These are phyloP conservation scores for Calonectria pteridis DNA, from an alignment of 2,329 filamentous ascomycete genomes.

Conservation along the genomic window DNA sequence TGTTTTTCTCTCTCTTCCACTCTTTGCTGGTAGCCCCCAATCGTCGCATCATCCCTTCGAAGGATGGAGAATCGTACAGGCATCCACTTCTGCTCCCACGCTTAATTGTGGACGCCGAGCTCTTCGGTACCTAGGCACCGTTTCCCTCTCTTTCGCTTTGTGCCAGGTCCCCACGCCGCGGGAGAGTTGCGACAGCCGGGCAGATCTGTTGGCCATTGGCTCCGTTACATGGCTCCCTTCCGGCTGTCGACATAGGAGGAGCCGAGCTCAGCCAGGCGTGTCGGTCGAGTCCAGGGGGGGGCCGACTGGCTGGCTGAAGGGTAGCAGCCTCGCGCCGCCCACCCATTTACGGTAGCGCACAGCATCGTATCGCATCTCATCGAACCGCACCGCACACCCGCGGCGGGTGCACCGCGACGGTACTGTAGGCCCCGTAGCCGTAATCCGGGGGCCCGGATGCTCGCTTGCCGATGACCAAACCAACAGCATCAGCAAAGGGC, in stretches of 20 bases:
- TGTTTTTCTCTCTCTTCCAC: slow-evolving; percentile 9
- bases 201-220: slow-evolving; percentile 1
- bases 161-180: slow-evolving; percentile 8
- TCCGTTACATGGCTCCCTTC: not conserved
- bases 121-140: not conserved
- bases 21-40: slow-evolving; percentile 14
- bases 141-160: not conserved
- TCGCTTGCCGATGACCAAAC: slow-evolving; percentile 18
- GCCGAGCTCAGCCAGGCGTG: not conserved
- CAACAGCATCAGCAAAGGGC: slow-evolving; percentile 2
- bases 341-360: not conserved
- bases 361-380: not conserved
- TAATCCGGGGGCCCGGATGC: slow-evolving; percentile 24
- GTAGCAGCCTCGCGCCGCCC: slow-evolving; percentile 14
- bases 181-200: slow-evolving; percentile 8
- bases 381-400: slow-evolving; percentile 15
- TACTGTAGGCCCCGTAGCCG: slow-evolving; percentile 11
- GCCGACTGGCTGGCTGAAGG: not conserved
- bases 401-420: slow-evolving; percentile 16
- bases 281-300: slow-evolving; percentile 14
- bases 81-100: slow-evolving; percentile 17
- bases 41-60: slow-evolving; percentile 21
- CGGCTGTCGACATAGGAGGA: not conserved
- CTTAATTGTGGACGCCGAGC: slow-evolving; percentile 18
- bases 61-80: slow-evolving; percentile 11